Evolutionary conservation across 1,139 yeast species (phyloP).

Genomic region (Zygosaccharomyces pseudobailii): DNA sequence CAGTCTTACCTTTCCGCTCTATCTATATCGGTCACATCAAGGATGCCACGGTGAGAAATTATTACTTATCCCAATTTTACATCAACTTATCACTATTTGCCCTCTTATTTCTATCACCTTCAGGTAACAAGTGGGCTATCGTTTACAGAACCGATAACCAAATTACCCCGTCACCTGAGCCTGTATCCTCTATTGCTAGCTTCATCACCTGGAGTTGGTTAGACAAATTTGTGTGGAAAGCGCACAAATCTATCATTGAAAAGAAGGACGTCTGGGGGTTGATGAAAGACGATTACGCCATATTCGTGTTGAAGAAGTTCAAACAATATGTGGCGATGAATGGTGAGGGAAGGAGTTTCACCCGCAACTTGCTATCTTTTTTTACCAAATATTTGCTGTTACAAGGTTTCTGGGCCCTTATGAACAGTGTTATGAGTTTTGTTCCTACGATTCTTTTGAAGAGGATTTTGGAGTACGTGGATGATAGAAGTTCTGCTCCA

Average conservation of each 20-base stretch:
- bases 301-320: conserved; percentile 58
- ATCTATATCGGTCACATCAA: conserved; percentile 49
- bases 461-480: conserved; percentile 75
- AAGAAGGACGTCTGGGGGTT: conserved; percentile 81
- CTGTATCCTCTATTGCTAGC: conserved; percentile 54
- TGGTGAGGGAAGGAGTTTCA: conserved; percentile 45
- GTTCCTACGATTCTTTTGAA: conserved; percentile 78
- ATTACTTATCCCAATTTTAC: conserved; percentile 47
- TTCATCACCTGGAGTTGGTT: conserved; percentile 74
- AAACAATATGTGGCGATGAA: conserved; percentile 40
- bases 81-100: conserved; percentile 43
- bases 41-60: conserved; percentile 32
- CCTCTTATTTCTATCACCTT: conserved; percentile 57
- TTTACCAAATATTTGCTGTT: conserved; percentile 56
- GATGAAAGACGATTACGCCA: conserved; percentile 74
- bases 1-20: conserved; percentile 61
- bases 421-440: conserved; percentile 63
- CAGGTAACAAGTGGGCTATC: conserved; percentile 57
- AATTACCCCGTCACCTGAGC: conserved; percentile 69
- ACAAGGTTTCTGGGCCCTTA: conserved; percentile 68
- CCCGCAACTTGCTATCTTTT: conserved; percentile 55
- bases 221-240: conserved; percentile 60
- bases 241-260: conserved; percentile 53
- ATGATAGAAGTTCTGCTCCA: conserved; percentile 61
- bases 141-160: conserved; percentile 46